Base-by-base conservation (phyloP, 148 eudicot species). In the Amaranthus hypochondriacus region DNA sequence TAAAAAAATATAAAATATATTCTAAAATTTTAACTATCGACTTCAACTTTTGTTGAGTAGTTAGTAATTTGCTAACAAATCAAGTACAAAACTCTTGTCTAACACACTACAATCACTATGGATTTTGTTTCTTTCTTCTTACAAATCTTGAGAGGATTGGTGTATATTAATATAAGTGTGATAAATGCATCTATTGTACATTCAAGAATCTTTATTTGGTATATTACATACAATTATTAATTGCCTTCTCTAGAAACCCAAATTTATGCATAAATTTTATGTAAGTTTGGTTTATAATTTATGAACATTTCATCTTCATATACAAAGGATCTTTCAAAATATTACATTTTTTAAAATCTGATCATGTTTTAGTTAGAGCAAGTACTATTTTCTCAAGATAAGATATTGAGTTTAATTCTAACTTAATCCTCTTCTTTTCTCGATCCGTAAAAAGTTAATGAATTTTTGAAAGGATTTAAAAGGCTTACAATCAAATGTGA, bases 151-250 rank as follows among this genome's bases (percentile, higher is more conserved):
- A 28, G 39, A 28, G 39, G 39, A 2, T 28, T 28, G 39, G 54
- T 7, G 56, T 51, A 9, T 15, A 51, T 49, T 13, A 15, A 75
- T 72, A 72, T 75, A 66, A 72, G 43, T 67, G 53, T 48, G 7
- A 9, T 57, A 7, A 49, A 46, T 67, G 48, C 78, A 75, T 72
- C 49, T 47, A 59, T 12, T 66, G 56, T 75, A 71, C 77, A 52
- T 10, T 15, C 50, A 14, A 39, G 47, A 64, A 66, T 57, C 56
- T 48, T 9, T 68, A 72, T 75, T 58, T 48, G 52, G 58, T 42
- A 67, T 39, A 59, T 6, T 18, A 13, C 57, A 42, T 58, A 58
- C 78, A 75, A 15, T 4, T 68, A 48, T 44, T 50, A 4, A 75
- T 58, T 64, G 72, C 56, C 65, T 57, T 57, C 47, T 53, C 71